These are phyloP conservation scores for Aspergillus quadrilineatus DNA, from an alignment of 2,329 filamentous ascomycete genomes.

Conservation along the genomic window DNA sequence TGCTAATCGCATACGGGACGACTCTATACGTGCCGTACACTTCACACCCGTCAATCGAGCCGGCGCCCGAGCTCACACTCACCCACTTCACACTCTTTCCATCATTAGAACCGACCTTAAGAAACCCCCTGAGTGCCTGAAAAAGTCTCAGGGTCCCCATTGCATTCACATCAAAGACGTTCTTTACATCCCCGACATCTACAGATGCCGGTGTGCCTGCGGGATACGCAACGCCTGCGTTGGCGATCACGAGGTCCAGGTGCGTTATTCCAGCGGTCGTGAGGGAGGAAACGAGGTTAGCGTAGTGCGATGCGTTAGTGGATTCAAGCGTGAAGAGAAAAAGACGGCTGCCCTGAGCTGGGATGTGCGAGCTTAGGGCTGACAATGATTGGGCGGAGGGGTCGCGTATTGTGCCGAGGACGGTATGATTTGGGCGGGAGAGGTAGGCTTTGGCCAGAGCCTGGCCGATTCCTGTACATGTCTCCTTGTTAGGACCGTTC, in stretches of 20 bases:
- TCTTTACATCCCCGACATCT: neutral
- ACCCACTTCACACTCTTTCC: neutral
- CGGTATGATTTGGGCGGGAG: slow-evolving; percentile 1
- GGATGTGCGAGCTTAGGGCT: neutral
- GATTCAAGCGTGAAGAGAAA: neutral
- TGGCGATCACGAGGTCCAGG: neutral
- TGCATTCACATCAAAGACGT: neutral
- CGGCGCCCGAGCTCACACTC: neutral
- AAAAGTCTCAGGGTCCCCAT: neutral
- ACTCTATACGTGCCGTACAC: neutral
- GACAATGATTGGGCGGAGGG: neutral
- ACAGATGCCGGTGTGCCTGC: neutral
- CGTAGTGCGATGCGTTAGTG: neutral
- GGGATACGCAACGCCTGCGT: neutral
- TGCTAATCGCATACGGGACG: neutral
- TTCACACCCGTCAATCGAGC: neutral
- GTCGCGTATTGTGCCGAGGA: slow-evolving; percentile 2
- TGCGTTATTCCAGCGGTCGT: neutral
- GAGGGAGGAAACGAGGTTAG: neutral
- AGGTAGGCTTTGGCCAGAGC: slow-evolving; percentile 2
- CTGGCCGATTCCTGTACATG: neutral
- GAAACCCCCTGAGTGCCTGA: neutral
- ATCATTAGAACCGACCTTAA: neutral
- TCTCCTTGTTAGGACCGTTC: too few species aligned
- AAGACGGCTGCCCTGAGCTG: neutral